These are phyloP conservation scores for Ceratobasidium sp. DNA, from an alignment of 1,284 basidiomycete genomes.

Conservation along the genomic window DNA sequence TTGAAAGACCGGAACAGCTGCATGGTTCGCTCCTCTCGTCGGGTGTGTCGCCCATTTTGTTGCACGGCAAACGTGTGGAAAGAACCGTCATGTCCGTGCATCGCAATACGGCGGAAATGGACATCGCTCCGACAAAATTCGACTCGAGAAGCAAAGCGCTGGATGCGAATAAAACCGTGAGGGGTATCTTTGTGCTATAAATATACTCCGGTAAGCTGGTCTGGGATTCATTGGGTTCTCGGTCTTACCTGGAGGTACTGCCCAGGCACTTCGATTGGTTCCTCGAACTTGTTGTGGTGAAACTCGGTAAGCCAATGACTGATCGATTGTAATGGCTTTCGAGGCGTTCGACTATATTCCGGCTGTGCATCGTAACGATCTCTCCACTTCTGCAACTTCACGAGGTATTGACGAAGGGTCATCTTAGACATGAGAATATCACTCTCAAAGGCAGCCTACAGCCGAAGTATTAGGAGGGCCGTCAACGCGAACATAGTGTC, in stretches of 20 bases:
- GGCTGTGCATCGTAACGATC: constrained; percentile 83
- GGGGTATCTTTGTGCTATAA: constrained; percentile 92
- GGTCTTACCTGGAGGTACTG: constrained; percentile 91
- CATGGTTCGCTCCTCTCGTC: constrained; percentile 93
- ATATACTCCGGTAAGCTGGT: background rate
- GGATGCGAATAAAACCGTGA: constrained; percentile 91
- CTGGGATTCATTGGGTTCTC: background rate
- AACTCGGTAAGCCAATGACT: constrained; percentile 98
- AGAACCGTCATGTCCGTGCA: constrained; percentile 94
- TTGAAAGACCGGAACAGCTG: constrained; percentile 96
- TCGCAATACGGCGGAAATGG: constrained; percentile 91
- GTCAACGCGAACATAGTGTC: background rate
- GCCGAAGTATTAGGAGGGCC: constrained; percentile 1
- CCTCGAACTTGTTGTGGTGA: constrained; percentile 98
- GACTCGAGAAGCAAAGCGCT: constrained; percentile 91
- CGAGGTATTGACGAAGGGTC: constrained; percentile 89
- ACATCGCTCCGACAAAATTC: constrained; percentile 89
- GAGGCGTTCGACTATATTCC: constrained; percentile 40
- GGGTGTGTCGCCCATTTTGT: constrained; percentile 87
- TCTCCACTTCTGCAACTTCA: constrained; percentile 91
- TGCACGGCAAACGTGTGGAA: constrained; percentile 93
- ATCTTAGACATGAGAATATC: constrained; percentile 90
- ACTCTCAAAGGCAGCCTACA: constrained; percentile 88
- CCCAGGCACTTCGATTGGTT: constrained; percentile 93
- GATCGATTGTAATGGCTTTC: constrained; percentile 83